Evolutionary conservation across 2,329 filamentous ascomycete genomes (phyloP).

Genomic region (Fusarium sterilihyphosum): DNA sequence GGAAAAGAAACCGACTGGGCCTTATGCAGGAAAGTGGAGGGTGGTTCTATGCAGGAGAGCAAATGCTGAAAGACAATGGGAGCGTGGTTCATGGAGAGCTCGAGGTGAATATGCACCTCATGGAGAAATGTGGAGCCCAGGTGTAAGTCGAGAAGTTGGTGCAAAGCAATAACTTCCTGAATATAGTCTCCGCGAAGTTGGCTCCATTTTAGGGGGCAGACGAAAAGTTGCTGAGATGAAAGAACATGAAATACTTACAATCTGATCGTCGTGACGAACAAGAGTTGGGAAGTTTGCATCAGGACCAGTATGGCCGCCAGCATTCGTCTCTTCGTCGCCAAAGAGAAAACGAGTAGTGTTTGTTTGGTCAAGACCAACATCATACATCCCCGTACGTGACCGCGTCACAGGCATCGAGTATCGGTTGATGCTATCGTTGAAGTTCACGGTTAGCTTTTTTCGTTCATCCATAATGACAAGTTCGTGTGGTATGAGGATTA

Average conservation of each 20-base stretch:
- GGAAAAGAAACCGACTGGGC: background rate
- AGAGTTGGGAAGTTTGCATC: conserved; percentile 91
- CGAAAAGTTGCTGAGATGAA: background rate
- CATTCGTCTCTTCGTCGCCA: conserved; percentile 76
- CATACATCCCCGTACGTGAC: conserved; percentile 73
- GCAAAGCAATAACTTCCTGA: conserved; percentile 13
- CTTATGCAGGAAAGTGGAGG: conserved; percentile 3
- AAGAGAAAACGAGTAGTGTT: conserved; percentile 90
- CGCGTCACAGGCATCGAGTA: conserved; percentile 93
- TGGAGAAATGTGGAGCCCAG: conserved; percentile 37
- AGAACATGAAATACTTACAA: conserved; percentile 56
- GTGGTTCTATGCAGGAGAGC: conserved; percentile 10
- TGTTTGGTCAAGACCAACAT: conserved; percentile 79
- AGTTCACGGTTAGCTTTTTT: conserved; percentile 34
- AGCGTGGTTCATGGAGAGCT: conserved; percentile 10
- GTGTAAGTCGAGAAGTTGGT: conserved; percentile 12
- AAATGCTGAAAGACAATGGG: conserved; percentile 13
- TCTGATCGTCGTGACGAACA: conserved; percentile 69
- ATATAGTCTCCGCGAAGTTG: conserved; percentile 5
- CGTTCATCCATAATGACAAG: background rate
- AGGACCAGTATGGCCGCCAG: conserved; percentile 59
- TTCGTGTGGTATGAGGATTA: background rate
- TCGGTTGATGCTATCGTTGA: conserved; percentile 74
- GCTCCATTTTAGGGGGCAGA: background rate
- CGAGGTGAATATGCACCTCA: conserved; percentile 29